Evolutionary conservation across 1,139 yeast species (phyloP), one percentile per base, ranked within the genome.

Genomic region (Petasospora rhodanensis): DNA sequence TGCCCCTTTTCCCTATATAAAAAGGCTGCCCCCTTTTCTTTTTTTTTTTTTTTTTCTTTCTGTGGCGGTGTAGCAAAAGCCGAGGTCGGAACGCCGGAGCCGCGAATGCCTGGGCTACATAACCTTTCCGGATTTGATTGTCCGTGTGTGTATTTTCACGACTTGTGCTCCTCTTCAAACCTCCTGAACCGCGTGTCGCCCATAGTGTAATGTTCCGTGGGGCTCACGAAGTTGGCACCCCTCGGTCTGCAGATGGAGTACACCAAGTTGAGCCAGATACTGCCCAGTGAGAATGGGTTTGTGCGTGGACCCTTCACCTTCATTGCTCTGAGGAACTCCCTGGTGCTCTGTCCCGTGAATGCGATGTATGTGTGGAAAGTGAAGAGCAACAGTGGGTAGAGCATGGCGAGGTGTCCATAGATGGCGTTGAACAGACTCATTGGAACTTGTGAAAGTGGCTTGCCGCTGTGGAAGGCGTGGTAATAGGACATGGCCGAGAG

Each of bases 271-370:
- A 45, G 45, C 17, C 54, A 34, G 1, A 61, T 3, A 16, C 26
- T 42, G 7, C 26, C 35, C 11, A 38, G 20, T 14, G 29, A 25
- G 45, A 39, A 45, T 43, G 56, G 39, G 16, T 13, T 6, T 52
- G 54, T 29, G 46, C 45, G 51, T 47, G 61, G 37, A 33, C 14
- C 18, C n/a, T 23, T 59, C 54, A 28, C 9, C 21, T 53, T 66
- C 44, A 54, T 34, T 2, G 45, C 34, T 32, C 65, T 68, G 32
- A 81, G 58, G 45, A 70, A 80, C 44, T 81, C 91, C 43, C 87
- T 62, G 5, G 94, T 82, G 13, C 89, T 78, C 44, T 80, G 66
- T 38, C 79, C 79, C n/a, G 72, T 66, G 1, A 71, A 51, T 0
- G 77, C 70, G 30, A 82, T 56, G 34, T 62, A 68, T 1, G 73